These are phyloP conservation scores for Beauveria medogensis DNA, from an alignment of 2,329 filamentous ascomycete genomes.

Conservation along the genomic window DNA sequence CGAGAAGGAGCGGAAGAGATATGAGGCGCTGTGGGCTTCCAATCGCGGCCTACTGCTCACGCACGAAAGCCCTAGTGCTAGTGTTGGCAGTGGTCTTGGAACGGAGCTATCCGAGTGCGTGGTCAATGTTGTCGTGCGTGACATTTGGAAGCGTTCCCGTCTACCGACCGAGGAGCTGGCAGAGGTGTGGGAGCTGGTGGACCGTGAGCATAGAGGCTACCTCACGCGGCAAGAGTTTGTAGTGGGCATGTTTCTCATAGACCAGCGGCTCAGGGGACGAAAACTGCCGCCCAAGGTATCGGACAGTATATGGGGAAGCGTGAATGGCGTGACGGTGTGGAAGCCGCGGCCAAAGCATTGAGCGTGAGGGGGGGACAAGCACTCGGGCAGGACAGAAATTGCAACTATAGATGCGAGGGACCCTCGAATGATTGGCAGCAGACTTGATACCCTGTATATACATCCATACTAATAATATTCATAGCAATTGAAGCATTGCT, in stretches of 20 bases:
- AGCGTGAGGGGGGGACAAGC: not conserved
- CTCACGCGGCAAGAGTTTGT: slow-evolving; percentile 67
- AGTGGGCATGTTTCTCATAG: slow-evolving; percentile 74
- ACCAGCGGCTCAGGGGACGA: slow-evolving; percentile 69
- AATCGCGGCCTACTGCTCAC: slow-evolving; percentile 56
- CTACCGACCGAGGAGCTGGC: slow-evolving; percentile 60
- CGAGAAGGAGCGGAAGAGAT: slow-evolving; percentile 64
- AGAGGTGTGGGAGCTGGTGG: slow-evolving; percentile 72
- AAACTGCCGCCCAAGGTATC: slow-evolving; percentile 66
- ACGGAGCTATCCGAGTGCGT: slow-evolving; percentile 42
- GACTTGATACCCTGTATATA: slow-evolving; percentile 7
- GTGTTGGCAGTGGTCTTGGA: slow-evolving; percentile 14
- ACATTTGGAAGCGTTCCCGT: slow-evolving; percentile 67
- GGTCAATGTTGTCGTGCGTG: slow-evolving; percentile 58
- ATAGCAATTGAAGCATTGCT: not conserved
- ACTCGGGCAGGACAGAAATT: not conserved
- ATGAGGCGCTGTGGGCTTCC: slow-evolving; percentile 79
- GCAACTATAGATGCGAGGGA: too few species aligned
- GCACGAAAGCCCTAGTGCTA: slow-evolving; percentile 12
- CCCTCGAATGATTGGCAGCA: not conserved
- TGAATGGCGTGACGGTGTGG: slow-evolving; percentile 36
- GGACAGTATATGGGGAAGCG: slow-evolving; percentile 71
- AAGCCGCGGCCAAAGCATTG: slow-evolving; percentile 20
- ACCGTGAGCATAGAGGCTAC: slow-evolving; percentile 44
- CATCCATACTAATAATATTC: not conserved